phyloP scores from a whole-genome alignment of 345 rosid genomes.

The Eucalyptus dawsonii region DNA sequence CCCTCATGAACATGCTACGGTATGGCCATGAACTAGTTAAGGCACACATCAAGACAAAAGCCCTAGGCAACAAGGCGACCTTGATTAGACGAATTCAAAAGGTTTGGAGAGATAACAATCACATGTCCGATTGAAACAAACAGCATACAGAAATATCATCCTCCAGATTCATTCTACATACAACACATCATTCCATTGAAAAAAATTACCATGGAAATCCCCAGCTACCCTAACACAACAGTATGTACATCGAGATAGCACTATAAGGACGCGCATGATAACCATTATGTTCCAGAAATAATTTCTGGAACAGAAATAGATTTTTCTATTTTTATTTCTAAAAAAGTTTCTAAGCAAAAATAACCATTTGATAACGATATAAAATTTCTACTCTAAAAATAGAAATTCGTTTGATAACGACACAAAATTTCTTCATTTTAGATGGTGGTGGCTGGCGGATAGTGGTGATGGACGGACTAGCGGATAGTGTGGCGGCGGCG shows the following conservation, averaged over 20 bases:
- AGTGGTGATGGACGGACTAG: too few species aligned
- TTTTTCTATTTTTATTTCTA: too few species aligned
- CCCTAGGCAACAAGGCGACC: background rate
- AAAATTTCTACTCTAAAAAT: too few species aligned
- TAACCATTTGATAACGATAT: too few species aligned
- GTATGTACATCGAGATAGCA: background rate
- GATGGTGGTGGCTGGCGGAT: rapidly evolving
- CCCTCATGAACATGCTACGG: background rate
- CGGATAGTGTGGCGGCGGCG: too few species aligned
- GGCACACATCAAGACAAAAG: background rate
- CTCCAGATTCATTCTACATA: background rate
- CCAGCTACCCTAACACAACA: background rate
- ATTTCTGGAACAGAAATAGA: rapidly evolving
- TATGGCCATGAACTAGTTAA: background rate
- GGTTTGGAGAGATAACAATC: background rate
- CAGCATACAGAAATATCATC: background rate
- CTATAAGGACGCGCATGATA: too few species aligned
- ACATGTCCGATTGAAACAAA: background rate
- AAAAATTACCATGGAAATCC: background rate
- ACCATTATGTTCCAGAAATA: too few species aligned
- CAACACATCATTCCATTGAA: background rate
- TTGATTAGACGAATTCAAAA: background rate
- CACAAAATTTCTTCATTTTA: too few species aligned
- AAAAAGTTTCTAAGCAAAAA: too few species aligned
- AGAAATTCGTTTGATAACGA: too few species aligned